phyloP scores from a whole-genome alignment of 495 filamentous ascomycete species.

The Talaromyces nanjingensis region DNA sequence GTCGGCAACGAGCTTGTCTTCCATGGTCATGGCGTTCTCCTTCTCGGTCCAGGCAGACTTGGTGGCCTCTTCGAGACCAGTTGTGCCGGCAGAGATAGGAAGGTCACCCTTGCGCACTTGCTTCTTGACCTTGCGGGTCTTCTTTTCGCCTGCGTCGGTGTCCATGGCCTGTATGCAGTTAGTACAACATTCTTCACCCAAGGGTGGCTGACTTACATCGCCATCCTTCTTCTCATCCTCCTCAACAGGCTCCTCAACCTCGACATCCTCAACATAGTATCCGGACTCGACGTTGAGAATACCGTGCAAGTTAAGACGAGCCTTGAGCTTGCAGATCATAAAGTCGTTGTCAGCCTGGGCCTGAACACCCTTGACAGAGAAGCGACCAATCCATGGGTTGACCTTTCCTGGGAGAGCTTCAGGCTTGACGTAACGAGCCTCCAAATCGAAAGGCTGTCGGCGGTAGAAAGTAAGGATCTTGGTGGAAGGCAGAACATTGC shows the following conservation, averaged over 20 bases:
- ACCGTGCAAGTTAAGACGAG: slow-evolving; percentile 92
- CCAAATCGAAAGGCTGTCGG: slow-evolving; percentile 93
- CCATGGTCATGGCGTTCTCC: slow-evolving; percentile 87
- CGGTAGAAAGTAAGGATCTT: slow-evolving; percentile 99
- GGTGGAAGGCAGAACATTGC: slow-evolving; percentile 95
- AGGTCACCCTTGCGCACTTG: slow-evolving; percentile 97
- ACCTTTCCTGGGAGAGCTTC: slow-evolving; percentile 86
- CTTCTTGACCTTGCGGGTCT: slow-evolving; percentile 98
- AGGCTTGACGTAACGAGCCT: slow-evolving; percentile 86
- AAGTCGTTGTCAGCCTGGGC: slow-evolving; percentile 83
- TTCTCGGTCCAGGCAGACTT: slow-evolving; percentile 67
- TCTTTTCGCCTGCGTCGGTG: slow-evolving; percentile 73
- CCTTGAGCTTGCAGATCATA: slow-evolving; percentile 99
- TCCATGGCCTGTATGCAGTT: slow-evolving; percentile 74
- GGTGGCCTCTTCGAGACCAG: slow-evolving; percentile 60
- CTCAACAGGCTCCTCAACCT: slow-evolving; percentile 86
- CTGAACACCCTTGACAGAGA: slow-evolving; percentile 88
- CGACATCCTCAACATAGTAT: slow-evolving; percentile 97
- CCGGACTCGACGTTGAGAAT: slow-evolving; percentile 94
- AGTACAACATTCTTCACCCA: neutral
- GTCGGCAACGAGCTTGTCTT: slow-evolving; percentile 97
- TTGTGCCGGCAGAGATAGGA: slow-evolving; percentile 75
- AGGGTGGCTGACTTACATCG: slow-evolving; percentile 54
- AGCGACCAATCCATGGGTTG: slow-evolving; percentile 90
- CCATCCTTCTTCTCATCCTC: slow-evolving; percentile 57